Evolutionary conservation across 2,329 filamentous ascomycete species (phyloP).

Genomic region (Fusarium continuum): DNA sequence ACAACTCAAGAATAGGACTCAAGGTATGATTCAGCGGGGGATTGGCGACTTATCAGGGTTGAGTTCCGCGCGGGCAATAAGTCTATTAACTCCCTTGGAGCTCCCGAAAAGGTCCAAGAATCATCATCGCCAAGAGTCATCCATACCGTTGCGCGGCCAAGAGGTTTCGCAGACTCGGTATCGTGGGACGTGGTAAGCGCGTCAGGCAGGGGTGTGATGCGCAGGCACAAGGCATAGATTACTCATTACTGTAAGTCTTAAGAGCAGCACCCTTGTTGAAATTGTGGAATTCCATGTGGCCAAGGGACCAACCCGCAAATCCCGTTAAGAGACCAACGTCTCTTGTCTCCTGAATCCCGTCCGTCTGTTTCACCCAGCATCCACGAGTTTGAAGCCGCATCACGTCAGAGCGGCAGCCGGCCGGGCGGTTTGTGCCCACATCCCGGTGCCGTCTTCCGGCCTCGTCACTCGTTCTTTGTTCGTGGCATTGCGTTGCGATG

Average conservation of each 20-base stretch:
- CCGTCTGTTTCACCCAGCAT: conserved; percentile 5
- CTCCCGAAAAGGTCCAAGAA: conserved; percentile 5
- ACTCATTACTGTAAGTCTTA: too few relatives aligned
- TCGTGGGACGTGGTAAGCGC: conserved; percentile 20
- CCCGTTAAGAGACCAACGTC: background rate
- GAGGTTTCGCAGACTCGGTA: conserved; percentile 11
- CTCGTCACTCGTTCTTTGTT: conserved; percentile 18
- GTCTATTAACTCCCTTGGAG: conserved; percentile 1
- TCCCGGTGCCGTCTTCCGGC: conserved; percentile 36
- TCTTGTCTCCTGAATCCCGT: conserved; percentile 4
- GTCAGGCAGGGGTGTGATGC: conserved; percentile 4
- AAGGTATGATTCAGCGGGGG: conserved; percentile 1
- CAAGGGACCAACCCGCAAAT: conserved; percentile 3
- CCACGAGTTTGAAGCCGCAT: background rate
- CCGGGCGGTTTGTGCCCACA: conserved; percentile 24
- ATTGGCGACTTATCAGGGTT: conserved; percentile 16
- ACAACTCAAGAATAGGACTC: background rate
- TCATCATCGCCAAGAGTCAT: conserved; percentile 22
- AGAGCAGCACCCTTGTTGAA: conserved; percentile 2
- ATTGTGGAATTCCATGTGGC: conserved; percentile 18
- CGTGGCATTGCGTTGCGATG: background rate
- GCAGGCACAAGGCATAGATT: background rate
- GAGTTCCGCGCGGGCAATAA: background rate
- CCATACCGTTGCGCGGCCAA: conserved; percentile 26
- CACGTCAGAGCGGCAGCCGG: conserved; percentile 7